Evolutionary conservation across 2,329 filamentous ascomycete genomes (phyloP), one percentile per base, ranked within the genome.

Genomic region (Dactylellina haptotyla): DNA sequence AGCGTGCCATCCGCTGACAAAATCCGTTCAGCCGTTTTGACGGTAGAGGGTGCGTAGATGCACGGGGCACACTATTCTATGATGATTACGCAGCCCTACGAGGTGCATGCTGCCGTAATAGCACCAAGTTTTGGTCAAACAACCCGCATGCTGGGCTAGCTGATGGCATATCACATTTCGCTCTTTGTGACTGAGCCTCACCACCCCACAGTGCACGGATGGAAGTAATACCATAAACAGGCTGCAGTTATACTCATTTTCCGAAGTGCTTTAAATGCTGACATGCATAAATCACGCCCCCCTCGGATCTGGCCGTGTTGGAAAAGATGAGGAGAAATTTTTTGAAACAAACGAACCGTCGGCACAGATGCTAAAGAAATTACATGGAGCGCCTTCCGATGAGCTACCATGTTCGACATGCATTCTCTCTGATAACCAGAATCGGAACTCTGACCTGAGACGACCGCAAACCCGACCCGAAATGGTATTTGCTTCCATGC

Each of bases 51-150:
- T 41, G 53, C 34, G 43, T 26, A 25, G 30, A 50, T 45, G 39
- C 46, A 53, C 23, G 43, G n/a, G n/a, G 34, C 20, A 50, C 14
- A n/a, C n/a, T 1, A 20, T 26, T 0, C 20, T 16, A 37, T 14
- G 1, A 12, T 39, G 41, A 57, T 48, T 58, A 59, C 63, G 63
- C 63, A 67, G 63, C 63, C 63, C 63, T 67, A 67, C 45, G 63
- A 43, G 53, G 53, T 67, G 63, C 63, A 67, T 67, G 54, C 37
- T 43, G n/a, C 16, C 20, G 26, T 30, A 50, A 30, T 26, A 26
- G 23, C 10, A 50, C 10, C 25, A 50, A 12, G 4, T 10, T 50
- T 5, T 9, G 25, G 25, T 12, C n/a, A 50, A 53, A 4, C 16
- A 12, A 53, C 26, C 14, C 14, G 30, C 16, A 3, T 18, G n/a